Conservation (phyloP, 257 asterid genomes). For the Gentiana macrophylla region DNA sequence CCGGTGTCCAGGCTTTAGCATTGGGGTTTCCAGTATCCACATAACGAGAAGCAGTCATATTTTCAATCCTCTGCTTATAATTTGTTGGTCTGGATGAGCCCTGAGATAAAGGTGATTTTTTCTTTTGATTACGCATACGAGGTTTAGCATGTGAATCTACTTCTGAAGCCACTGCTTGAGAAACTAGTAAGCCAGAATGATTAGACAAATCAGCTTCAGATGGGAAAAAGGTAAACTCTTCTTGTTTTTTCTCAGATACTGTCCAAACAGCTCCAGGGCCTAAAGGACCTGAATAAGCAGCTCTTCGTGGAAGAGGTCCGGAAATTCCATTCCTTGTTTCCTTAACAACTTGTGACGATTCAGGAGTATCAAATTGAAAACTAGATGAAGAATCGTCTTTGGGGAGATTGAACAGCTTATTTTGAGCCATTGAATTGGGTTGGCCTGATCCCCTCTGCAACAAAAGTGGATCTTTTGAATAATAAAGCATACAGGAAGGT, state of each 20-base stretch:
- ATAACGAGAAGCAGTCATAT: constrained; percentile 28
- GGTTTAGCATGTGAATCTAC: constrained; percentile 23
- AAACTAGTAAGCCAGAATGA: constrained; percentile 36
- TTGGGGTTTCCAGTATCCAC: constrained; percentile 30
- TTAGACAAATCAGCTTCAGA: constrained; percentile 27
- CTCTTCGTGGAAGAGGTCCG: constrained; percentile 23
- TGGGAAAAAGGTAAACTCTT: constrained; percentile 23
- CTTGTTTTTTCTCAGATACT: constrained; percentile 28
- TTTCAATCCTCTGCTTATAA: constrained; percentile 20
- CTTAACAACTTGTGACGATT: constrained; percentile 18
- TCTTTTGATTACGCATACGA: constrained; percentile 21
- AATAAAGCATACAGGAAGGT: neutral
- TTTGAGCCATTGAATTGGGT: constrained; percentile 31
- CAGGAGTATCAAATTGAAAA: constrained; percentile 24
- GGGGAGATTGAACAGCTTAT: constrained; percentile 28
- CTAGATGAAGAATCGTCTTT: constrained; percentile 27
- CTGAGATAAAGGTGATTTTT: constrained; percentile 32
- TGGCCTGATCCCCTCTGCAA: constrained; percentile 52
- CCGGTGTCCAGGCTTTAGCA: constrained; percentile 33
- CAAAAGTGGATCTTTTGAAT: constrained; percentile 2
- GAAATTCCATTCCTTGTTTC: constrained; percentile 28
- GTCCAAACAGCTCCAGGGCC: constrained; percentile 45
- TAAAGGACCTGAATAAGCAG: constrained; percentile 62
- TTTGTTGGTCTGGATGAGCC: constrained; percentile 33
- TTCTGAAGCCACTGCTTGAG: constrained; percentile 37